Percentiles rank a stretch among this genome's conserved stretches.
Conservation (phyloP, 208 protist species). For the Leishmania aethiopica region DNA sequence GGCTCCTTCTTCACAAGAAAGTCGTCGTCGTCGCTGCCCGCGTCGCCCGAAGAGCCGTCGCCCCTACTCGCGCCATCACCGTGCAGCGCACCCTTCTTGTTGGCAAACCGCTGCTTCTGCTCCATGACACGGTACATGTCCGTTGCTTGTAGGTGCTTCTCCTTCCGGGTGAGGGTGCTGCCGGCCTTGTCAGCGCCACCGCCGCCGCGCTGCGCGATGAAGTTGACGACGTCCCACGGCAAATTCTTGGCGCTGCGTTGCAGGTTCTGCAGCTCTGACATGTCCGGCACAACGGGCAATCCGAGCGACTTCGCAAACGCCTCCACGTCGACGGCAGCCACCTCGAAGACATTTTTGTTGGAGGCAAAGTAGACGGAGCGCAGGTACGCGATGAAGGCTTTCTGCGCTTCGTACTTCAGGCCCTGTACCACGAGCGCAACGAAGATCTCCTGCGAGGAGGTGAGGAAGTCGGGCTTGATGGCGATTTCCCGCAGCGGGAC, state of each 20-base stretch:
- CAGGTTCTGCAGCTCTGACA: constrained; percentile 88
- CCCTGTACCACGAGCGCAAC: constrained; percentile 92
- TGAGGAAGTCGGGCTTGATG: constrained; percentile 75
- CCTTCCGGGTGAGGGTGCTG: constrained; percentile 59
- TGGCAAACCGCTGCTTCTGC: constrained; percentile 76
- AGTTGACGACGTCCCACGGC: constrained; percentile 90
- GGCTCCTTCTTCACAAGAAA: constrained; percentile 53
- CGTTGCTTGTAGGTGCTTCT: constrained; percentile 82
- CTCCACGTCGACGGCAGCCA: constrained; percentile 87
- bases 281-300: constrained; percentile 92
- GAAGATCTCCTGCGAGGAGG: constrained; percentile 89
- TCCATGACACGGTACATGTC: constrained; percentile 88
- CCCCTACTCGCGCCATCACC: constrained; percentile 16
- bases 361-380: constrained; percentile 94
- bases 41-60: constrained; percentile 21
- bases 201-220: constrained; percentile 43
- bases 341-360: constrained; percentile 97
- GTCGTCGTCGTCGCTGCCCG: constrained; percentile 42
- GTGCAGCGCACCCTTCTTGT: constrained; percentile 31
- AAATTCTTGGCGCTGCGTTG: constrained; percentile 89
- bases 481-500: constrained; percentile 84
- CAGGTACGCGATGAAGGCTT: constrained; percentile 98
- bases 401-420: constrained; percentile 98
- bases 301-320: constrained; percentile 94
- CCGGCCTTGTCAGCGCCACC: constrained; percentile 14